Evolutionary conservation across 768 basidiomycete genomes (phyloP), one percentile per base, ranked within the genome.

Genomic region (Suillus spraguei): DNA sequence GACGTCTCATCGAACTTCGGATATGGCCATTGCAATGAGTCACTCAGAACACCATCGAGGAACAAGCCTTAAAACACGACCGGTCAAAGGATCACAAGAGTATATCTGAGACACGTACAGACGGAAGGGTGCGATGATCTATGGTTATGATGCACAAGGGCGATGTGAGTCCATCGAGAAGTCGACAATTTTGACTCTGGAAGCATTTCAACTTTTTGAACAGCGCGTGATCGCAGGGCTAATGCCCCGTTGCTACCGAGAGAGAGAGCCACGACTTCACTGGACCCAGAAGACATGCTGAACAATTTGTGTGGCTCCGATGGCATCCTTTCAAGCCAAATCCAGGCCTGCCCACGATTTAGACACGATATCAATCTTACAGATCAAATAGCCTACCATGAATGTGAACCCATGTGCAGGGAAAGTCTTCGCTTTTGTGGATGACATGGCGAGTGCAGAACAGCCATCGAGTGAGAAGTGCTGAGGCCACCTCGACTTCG

Each of bases 401-500:
- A 89, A 88, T 2, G 91, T 90, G 69, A 92, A 85, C 0, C 92
- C 93, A 14, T 81, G 74, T 1, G 78, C 67, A 0, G 90, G 87
- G 50, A 92, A 72, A 0, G 84, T 83, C 63, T 81, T 83, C 41
- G 74, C 71, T n/a, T 74, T 77, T n/a, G 79, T 77, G 52, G 86
- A 82, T 1, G 76, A 74, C 38, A 88, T 71, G 4, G 79, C 76
- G 7, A 92, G 66, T 10, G 83, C 76, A 3, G 89, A 83, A 6
- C 77, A 72, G 2, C 82, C 81, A 70, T 87, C 86, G 68, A 94
- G 76, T 3, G 86, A 90, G 64, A 95, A 83, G 70, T 94, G 92
- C 62, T 87, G 84, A 0, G 90, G 86, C 93, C 92, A 94, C 39
- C 86, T 82, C 44, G 87, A 86, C 72, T 85, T 89, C 81, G 91